A percentile compares a stretch with the other conserved stretches of the same genome.
phyloP scores from a whole-genome alignment of 2,329 filamentous ascomycete genomes.

The Fusarium sp. region DNA sequence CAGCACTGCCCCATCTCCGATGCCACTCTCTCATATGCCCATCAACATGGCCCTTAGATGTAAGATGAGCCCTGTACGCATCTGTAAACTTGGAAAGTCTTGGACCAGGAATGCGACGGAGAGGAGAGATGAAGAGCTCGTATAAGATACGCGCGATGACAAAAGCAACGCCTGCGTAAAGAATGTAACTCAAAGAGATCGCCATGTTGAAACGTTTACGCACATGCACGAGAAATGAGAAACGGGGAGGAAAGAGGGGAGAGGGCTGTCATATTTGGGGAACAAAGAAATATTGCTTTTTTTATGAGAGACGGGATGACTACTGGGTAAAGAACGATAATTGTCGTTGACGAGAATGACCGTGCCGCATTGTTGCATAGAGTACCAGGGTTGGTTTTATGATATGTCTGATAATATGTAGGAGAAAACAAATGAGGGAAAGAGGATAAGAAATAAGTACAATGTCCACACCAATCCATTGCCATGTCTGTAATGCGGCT shows the following conservation, averaged over 20 bases:
- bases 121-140: conserved; percentile 27
- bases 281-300: conserved; percentile 25
- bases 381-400: neutral
- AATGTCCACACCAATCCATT: neutral
- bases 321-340: neutral
- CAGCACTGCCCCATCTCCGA: conserved; percentile 30
- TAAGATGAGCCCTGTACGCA: conserved; percentile 31
- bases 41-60: conserved; percentile 28
- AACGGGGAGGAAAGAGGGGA: neutral
- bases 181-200: conserved; percentile 5
- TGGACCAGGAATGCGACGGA: conserved; percentile 28
- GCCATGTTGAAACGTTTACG: conserved; percentile 14
- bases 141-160: conserved; percentile 17
- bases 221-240: neutral
- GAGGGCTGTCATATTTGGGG: conserved; percentile 6
- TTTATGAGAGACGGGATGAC: neutral
- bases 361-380: neutral
- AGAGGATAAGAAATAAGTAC: neutral
- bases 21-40: conserved; percentile 22
- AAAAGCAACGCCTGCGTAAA: conserved; percentile 17
- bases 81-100: conserved; percentile 25
- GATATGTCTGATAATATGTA: conserved; percentile 1
- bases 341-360: neutral
- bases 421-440: neutral
- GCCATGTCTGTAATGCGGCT: neutral